Percentiles rank a stretch among this genome's conserved stretches.
Evolutionary conservation across 768 basidiomycete species (phyloP).

Genomic region (Leccinum fibrillosum): DNA sequence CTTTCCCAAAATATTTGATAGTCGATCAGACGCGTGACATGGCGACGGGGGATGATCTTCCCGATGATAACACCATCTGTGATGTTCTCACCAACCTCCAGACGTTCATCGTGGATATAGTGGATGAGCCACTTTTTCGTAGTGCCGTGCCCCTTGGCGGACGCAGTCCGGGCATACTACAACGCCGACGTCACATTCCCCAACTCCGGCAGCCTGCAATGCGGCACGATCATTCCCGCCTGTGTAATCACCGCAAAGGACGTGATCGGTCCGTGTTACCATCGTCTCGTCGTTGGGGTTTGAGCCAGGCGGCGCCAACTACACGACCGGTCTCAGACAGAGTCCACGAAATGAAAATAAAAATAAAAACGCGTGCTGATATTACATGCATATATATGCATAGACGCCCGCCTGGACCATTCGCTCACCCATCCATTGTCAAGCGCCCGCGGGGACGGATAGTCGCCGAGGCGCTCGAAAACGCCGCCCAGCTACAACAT

Average conservation of each 20-base stretch:
- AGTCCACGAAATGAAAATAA: neutral
- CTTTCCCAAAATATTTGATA: neutral
- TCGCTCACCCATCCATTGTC: conserved; percentile 8
- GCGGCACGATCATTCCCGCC: conserved; percentile 6
- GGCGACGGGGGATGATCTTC: neutral
- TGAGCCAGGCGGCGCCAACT: neutral
- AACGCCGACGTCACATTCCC: conserved; percentile 15
- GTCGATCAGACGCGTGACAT: conserved; percentile 9
- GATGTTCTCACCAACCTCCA: neutral
- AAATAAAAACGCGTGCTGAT: neutral
- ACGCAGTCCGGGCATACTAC: conserved; percentile 19
- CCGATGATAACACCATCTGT: conserved; percentile 7
- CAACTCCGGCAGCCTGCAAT: conserved; percentile 2
- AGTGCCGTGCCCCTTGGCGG: conserved; percentile 5
- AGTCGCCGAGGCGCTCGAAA: conserved; percentile 10
- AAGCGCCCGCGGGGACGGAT: neutral
- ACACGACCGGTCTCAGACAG: no score
- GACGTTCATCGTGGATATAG: neutral
- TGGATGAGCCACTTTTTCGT: conserved; percentile 1
- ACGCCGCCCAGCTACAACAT: neutral
- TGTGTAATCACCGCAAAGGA: conserved; percentile 6
- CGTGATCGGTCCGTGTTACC: conserved; percentile 11
- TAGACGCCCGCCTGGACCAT: neutral
- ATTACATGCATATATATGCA: neutral
- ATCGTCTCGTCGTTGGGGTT: neutral